These are phyloP conservation scores for Parmelia sp. DNA, from an alignment of 495 filamentous ascomycete species.

Conservation along the genomic window DNA sequence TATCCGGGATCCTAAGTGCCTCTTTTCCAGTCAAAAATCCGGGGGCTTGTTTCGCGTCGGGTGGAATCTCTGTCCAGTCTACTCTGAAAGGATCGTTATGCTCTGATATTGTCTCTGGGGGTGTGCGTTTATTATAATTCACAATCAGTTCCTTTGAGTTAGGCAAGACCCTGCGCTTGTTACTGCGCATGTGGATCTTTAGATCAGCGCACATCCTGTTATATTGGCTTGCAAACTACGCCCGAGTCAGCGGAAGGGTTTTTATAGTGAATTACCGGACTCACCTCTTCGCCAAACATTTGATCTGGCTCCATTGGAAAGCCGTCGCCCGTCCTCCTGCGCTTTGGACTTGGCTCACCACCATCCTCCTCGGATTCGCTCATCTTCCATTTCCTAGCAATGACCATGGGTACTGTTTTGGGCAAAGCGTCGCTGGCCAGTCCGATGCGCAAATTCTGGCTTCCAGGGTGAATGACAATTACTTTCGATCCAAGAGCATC, in stretches of 20 bases:
- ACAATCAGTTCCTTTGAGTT: slow-evolving; percentile 92
- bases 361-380: slow-evolving; percentile 75
- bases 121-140: slow-evolving; percentile 79
- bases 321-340: slow-evolving; percentile 67
- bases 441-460: slow-evolving; percentile 89
- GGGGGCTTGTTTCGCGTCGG: slow-evolving; percentile 50
- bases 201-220: slow-evolving; percentile 75
- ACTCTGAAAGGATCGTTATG: slow-evolving; percentile 90
- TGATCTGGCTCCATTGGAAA: slow-evolving; percentile 60
- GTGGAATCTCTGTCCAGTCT: slow-evolving; percentile 86
- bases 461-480: slow-evolving; percentile 96
- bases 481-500: slow-evolving; percentile 77
- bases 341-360: slow-evolving; percentile 76
- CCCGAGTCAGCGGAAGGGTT: slow-evolving; percentile 21
- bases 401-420: slow-evolving; percentile 87
- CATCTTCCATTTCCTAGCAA: slow-evolving; percentile 66
- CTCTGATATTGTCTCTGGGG: slow-evolving; percentile 77
- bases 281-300: slow-evolving; percentile 78
- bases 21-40: slow-evolving; percentile 74
- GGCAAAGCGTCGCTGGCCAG: slow-evolving; percentile 90
- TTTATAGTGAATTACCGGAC: slow-evolving; percentile 16
- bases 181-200: slow-evolving; percentile 80
- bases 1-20: slow-evolving; percentile 79
- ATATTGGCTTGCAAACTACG: slow-evolving; percentile 67
- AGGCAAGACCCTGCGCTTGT: slow-evolving; percentile 86